Percentiles rank a stretch among this genome's conserved stretches.
These are phyloP conservation scores for Malus hybrid DNA, from an alignment of 331 rosid genomes.

Conservation along the genomic window DNA sequence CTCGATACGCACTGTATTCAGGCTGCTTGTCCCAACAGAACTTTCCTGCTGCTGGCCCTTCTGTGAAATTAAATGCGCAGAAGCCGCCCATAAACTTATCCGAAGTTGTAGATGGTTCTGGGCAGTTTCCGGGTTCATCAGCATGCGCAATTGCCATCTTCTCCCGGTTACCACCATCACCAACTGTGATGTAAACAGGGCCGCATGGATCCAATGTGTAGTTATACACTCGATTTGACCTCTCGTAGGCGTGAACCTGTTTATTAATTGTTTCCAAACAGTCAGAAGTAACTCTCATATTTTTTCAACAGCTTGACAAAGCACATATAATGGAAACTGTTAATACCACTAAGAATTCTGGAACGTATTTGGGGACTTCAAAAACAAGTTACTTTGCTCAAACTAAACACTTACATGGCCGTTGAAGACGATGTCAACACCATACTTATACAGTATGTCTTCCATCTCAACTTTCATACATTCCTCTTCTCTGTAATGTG, in stretches of 20 bases:
- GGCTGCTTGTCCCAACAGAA: conserved; percentile 96
- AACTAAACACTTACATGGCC: conserved; percentile 66
- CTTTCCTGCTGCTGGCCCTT: conserved; percentile 81
- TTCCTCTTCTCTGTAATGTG: conserved; percentile 93
- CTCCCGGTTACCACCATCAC: conserved; percentile 90
- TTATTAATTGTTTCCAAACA: conserved; percentile 27
- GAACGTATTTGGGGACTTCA: neutral
- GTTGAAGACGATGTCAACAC: conserved; percentile 80
- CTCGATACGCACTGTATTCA: conserved; percentile 82
- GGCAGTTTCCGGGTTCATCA: conserved; percentile 90
- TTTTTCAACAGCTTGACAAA: neutral
- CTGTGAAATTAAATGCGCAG: conserved; percentile 79
- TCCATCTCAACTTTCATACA: conserved; percentile 89
- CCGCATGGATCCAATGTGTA: conserved; percentile 88
- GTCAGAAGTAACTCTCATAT: neutral
- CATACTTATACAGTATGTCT: conserved; percentile 56
- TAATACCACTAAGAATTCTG: too few relatives aligned
- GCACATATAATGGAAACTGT: neutral
- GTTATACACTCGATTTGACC: conserved; percentile 83
- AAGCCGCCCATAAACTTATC: conserved; percentile 50
- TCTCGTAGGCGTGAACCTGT: conserved; percentile 94
- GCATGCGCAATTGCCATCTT: conserved; percentile 78
- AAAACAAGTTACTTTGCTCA: neutral
- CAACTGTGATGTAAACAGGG: conserved; percentile 61
- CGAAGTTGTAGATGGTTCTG: conserved; percentile 60